phyloP scores from a whole-genome alignment of 371 early-diverging fungal genomes.

The Syncephalastrum sp. region DNA sequence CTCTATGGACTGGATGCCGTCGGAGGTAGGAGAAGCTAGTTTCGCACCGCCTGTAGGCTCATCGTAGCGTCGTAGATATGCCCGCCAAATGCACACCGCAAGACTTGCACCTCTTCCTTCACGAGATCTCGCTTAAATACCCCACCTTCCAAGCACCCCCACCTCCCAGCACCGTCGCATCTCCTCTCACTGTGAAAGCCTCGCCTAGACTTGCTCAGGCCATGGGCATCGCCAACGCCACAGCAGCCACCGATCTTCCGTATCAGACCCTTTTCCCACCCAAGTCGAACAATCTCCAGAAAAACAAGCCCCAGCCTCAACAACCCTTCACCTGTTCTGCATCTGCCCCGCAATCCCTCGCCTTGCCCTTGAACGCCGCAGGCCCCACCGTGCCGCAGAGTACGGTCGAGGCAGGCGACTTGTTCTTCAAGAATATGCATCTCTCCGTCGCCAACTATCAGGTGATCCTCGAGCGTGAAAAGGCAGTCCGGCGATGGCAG shows the following conservation, averaged over 20 bases:
- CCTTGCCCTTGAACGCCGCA: conserved; percentile 44
- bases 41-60: neutral
- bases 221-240: conserved; percentile 36
- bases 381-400: conserved; percentile 50
- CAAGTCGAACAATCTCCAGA: conserved; percentile 21
- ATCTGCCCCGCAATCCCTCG: conserved; percentile 21
- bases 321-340: conserved; percentile 6
- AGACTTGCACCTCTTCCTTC: conserved; percentile 63
- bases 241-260: conserved; percentile 29
- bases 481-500: conserved; percentile 46
- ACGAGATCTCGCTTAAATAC: conserved; percentile 47
- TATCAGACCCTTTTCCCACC: conserved; percentile 49
- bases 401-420: conserved; percentile 58
- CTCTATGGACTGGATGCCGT: conserved; percentile 43
- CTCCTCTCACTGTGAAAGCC: conserved; percentile 14
- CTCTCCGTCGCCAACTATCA: conserved; percentile 62
- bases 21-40: conserved; percentile 1
- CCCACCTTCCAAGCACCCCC: conserved; percentile 56
- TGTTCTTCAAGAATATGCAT: conserved; percentile 62
- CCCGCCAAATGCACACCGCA: conserved; percentile 63
- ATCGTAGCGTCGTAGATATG: conserved; percentile 16
- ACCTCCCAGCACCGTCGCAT: conserved; percentile 9
- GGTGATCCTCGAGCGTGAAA: conserved; percentile 56
- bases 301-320: conserved; percentile 9
- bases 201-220: conserved; percentile 22